phyloP scores from a whole-genome alignment of 495 filamentous ascomycete genomes.

The Aspergillus bertholletiae region DNA sequence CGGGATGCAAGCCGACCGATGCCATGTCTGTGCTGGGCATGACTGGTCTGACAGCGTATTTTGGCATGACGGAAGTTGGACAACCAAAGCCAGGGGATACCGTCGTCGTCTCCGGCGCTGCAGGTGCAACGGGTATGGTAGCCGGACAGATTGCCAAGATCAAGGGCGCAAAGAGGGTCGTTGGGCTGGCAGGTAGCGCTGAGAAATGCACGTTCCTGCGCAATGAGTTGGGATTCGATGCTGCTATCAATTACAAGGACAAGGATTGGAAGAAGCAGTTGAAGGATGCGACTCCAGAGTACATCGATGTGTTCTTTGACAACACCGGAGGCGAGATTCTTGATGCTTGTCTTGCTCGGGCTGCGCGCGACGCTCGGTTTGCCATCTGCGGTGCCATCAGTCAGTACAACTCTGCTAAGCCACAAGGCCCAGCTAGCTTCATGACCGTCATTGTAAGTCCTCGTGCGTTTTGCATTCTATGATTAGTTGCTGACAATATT shows the following conservation, averaged over 20 bases:
- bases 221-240: conserved; percentile 46
- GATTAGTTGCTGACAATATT: conserved; percentile 15
- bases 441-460: conserved; percentile 48
- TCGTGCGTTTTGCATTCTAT: background rate
- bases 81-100: conserved; percentile 55
- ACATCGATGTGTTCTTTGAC: conserved; percentile 58
- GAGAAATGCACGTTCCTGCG: conserved; percentile 50
- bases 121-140: conserved; percentile 66
- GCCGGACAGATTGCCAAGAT: conserved; percentile 68
- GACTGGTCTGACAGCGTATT: conserved; percentile 65
- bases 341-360: conserved; percentile 47
- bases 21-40: conserved; percentile 55
- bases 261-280: conserved; percentile 49
- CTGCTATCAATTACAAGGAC: conserved; percentile 56
- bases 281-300: conserved; percentile 41
- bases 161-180: conserved; percentile 50
- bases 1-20: conserved; percentile 51
- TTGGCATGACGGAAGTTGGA: conserved; percentile 59
- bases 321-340: conserved; percentile 55
- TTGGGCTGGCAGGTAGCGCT: conserved; percentile 48
- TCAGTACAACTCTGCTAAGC: conserved; percentile 49
- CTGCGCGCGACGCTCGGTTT: conserved; percentile 45
- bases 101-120: conserved; percentile 66
- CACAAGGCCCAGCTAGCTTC: conserved; percentile 43
- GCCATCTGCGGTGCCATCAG: conserved; percentile 53